A percentile compares a stretch with the other conserved stretches of the same genome.
phyloP scores from a whole-genome alignment of 176 grass and related monocot species.

The Aegilops bicornis region DNA sequence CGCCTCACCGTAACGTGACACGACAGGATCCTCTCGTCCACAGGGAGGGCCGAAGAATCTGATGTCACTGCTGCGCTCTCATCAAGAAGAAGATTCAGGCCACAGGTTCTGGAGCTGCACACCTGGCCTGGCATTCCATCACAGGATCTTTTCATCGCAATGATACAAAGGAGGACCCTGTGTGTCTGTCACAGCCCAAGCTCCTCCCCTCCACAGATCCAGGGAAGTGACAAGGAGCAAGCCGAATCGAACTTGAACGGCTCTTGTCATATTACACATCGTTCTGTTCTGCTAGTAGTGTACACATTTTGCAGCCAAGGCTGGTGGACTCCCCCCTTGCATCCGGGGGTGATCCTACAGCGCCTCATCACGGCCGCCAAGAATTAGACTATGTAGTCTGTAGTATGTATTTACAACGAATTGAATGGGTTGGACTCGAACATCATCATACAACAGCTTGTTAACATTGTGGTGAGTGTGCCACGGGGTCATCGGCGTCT shows the following conservation, averaged over 20 bases:
- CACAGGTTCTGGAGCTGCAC: neutral
- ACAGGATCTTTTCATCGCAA: slow-evolving; percentile 10
- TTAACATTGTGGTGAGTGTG: neutral
- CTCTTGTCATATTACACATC: neutral
- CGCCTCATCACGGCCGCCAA: neutral
- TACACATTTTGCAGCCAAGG: slow-evolving; percentile 30
- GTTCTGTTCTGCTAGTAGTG: neutral
- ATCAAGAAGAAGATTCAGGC: neutral
- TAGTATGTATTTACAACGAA: slow-evolving; percentile 47
- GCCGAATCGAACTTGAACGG: slow-evolving; percentile 31
- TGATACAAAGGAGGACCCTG: neutral
- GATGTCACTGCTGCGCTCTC: slow-evolving; percentile 31
- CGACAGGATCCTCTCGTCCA: slow-evolving; percentile 21
- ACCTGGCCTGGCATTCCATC: slow-evolving; percentile 25
- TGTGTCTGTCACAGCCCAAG: neutral
- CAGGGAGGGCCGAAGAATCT: neutral
- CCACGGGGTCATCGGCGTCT: slow-evolving; percentile 29
- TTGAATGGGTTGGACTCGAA: slow-evolving; percentile 28
- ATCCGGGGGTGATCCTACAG: neutral
- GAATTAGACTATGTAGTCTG: slow-evolving; percentile 21
- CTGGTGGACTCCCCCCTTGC: neutral
- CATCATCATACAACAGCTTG: slow-evolving; percentile 7
- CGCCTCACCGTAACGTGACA: slow-evolving; percentile 1
- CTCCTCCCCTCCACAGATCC: slow-evolving; percentile 8
- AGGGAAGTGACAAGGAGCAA: slow-evolving; percentile 10